A percentile compares a stretch with the other conserved stretches of the same genome.
phyloP scores from a whole-genome alignment of 2,329 filamentous ascomycete species.

The Helicocarpus griseus region DNA sequence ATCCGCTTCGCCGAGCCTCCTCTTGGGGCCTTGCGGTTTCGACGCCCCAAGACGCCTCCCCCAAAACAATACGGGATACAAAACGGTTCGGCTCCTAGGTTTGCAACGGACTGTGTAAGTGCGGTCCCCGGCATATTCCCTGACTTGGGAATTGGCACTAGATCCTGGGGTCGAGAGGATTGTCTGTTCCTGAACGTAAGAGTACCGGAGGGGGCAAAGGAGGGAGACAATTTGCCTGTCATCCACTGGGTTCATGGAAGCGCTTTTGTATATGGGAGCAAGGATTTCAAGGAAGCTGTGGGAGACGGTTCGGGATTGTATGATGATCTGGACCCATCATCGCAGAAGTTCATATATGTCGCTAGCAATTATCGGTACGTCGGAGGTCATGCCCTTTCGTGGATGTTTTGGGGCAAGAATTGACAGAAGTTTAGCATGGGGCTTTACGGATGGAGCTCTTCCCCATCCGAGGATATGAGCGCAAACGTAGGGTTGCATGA shows the following conservation, averaged over 20 bases:
- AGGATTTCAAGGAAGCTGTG: neutral
- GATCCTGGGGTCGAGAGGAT: constrained; percentile 9
- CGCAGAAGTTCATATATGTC: constrained; percentile 8
- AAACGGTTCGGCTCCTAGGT: neutral
- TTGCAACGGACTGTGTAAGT: constrained; percentile 5
- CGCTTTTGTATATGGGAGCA: constrained; percentile 5
- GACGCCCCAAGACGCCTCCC: constrained; percentile 1
- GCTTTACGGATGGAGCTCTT: constrained; percentile 7
- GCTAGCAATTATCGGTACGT: constrained; percentile 9
- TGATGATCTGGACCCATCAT: neutral
- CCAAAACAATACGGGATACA: constrained; percentile 1
- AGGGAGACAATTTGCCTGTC: constrained; percentile 6
- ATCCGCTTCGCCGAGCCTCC: constrained; percentile 10
- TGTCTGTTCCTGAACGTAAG: constrained; percentile 10
- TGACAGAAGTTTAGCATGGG: constrained; percentile 4
- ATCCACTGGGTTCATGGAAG: constrained; percentile 10
- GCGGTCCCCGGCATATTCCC: neutral
- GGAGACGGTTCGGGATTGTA: constrained; percentile 5
- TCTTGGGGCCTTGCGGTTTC: constrained; percentile 2
- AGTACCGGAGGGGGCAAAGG: constrained; percentile 7
- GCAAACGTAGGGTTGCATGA: constrained; percentile 8
- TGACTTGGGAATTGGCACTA: constrained; percentile 5
- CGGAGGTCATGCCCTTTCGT: neutral
- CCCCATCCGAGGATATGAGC: constrained; percentile 4
- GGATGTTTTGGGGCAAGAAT: neutral